Evolutionary conservation across 75 land plant species (phyloP), one percentile per base, ranked within the genome.

Genomic region (Sequoia sempervirens): DNA sequence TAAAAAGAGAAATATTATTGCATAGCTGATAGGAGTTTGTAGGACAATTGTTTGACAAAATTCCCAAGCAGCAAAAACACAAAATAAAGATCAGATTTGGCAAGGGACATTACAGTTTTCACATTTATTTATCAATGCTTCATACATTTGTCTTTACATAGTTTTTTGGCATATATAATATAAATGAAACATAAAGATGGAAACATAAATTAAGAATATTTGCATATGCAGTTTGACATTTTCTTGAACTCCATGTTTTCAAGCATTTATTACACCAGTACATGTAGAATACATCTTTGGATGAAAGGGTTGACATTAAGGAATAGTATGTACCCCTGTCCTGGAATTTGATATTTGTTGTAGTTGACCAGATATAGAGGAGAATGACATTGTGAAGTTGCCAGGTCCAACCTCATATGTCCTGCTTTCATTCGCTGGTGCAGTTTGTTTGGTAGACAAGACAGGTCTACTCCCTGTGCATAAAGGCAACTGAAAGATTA

Each of bases 321-420:
- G 50, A 41, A 14, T 26, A 46, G 50, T 43, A 80, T 82, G 79
- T 80, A 94, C 94, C 87, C 86, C 89, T 13, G 90, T 89, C 84
- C 87, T 87, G 45, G 81, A 26, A 82, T 94, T 93, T 34, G 82
- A 50, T 78, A 90, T 85, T 5, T 90, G 85, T 73, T 84, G 84
- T 0, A 90, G 88, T 81, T 91, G 90, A 30, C 96, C 96, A 72
- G 90, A 61, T 79, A 53, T 18, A 37, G 85, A 58, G 79, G 93
- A 89, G 66, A 88, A 91, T 11, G 84, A 83, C 88, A 94, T 68
- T 87, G 85, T 93, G 47, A 92, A 82, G 86, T 89, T 81, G 68
- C 95, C 96, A 30, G 84, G 83, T 53, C 96, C 96, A 81, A 90
- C 82, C 68, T 84, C 92, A 83, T 91, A 17, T 6, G 88, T 87